Percentiles rank a stretch among this genome's conserved stretches.
Evolutionary conservation across 352 stramenopile species (phyloP).

Genomic region (Globisporangium iwayamae): DNA sequence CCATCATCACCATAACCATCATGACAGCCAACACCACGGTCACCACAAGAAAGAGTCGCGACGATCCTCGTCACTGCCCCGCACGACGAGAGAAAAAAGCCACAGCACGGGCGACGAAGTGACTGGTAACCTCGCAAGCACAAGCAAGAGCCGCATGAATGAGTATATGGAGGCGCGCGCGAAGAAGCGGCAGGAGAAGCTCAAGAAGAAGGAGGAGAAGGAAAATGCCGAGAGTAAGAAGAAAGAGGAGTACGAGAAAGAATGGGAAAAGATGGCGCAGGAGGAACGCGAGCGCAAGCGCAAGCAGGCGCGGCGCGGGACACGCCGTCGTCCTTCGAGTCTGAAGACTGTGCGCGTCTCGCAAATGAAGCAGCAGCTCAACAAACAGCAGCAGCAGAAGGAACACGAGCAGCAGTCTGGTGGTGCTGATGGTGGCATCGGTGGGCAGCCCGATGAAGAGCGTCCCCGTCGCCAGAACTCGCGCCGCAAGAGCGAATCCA

Average conservation of each 20-base stretch:
- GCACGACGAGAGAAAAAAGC: constrained; percentile 35
- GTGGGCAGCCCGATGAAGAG: constrained; percentile 23
- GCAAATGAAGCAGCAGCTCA: constrained; percentile 83
- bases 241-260: constrained; percentile 84
- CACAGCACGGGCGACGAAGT: constrained; percentile 30
- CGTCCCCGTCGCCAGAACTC: constrained; percentile 21
- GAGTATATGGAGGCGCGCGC: constrained; percentile 85
- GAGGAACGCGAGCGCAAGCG: constrained; percentile 80
- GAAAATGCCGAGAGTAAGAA: constrained; percentile 72
- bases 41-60: constrained; percentile 17
- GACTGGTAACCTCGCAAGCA: constrained; percentile 7
- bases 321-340: constrained; percentile 64
- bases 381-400: constrained; percentile 60
- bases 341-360: constrained; percentile 84
- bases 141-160: constrained; percentile 83
- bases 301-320: constrained; percentile 65
- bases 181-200: constrained; percentile 73
- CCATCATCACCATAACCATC: constrained; percentile 20
- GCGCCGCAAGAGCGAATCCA: constrained; percentile 42
- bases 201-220: constrained; percentile 70
- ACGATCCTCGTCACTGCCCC: constrained; percentile 32
- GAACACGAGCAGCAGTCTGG: constrained; percentile 29
- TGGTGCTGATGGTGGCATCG: constrained; percentile 24
- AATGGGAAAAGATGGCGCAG: constrained; percentile 87
- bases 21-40: constrained; percentile 21